These are phyloP conservation scores for Amaranthus palmeri DNA, from an alignment of 148 eudicot species.

Conservation along the genomic window DNA sequence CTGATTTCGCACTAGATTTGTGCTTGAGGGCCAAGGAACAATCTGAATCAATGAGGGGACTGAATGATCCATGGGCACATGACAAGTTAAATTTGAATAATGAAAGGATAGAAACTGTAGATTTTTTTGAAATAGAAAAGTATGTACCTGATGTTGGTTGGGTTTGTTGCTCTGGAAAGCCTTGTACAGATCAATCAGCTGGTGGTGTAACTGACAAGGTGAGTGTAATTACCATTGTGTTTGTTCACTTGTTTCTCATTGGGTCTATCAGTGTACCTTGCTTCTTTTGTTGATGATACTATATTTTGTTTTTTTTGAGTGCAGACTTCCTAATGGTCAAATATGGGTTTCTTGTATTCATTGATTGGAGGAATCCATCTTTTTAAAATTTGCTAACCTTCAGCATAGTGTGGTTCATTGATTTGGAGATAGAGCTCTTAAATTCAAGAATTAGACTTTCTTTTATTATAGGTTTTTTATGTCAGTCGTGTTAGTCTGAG, in stretches of 20 bases:
- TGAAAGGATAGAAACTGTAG: slow-evolving; percentile 46
- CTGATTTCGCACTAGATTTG: slow-evolving; percentile 71
- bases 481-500: no score
- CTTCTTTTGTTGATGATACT: background rate
- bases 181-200: slow-evolving; percentile 25
- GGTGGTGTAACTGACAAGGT: slow-evolving; percentile 39
- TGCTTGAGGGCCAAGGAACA: slow-evolving; percentile 53
- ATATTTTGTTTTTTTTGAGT: background rate
- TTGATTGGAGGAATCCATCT: background rate
- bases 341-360: background rate
- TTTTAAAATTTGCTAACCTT: background rate
- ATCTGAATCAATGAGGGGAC: slow-evolving; percentile 26
- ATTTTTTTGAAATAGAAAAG: slow-evolving; percentile 67
- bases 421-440: background rate
- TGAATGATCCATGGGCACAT: slow-evolving; percentile 25
- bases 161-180: slow-evolving; percentile 38
- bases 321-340: background rate
- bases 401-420: slow-evolving; percentile 1
- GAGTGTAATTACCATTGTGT: slow-evolving; percentile 16
- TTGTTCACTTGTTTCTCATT: slow-evolving; percentile 6
- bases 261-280: background rate
- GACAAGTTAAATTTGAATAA: slow-evolving; percentile 31
- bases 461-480: no score
- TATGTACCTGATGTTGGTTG: slow-evolving; percentile 49
- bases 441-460: no score